Evolutionary conservation across 2,329 filamentous ascomycete species (phyloP).

Genomic region (Fusarium neocosmosporiellum): DNA sequence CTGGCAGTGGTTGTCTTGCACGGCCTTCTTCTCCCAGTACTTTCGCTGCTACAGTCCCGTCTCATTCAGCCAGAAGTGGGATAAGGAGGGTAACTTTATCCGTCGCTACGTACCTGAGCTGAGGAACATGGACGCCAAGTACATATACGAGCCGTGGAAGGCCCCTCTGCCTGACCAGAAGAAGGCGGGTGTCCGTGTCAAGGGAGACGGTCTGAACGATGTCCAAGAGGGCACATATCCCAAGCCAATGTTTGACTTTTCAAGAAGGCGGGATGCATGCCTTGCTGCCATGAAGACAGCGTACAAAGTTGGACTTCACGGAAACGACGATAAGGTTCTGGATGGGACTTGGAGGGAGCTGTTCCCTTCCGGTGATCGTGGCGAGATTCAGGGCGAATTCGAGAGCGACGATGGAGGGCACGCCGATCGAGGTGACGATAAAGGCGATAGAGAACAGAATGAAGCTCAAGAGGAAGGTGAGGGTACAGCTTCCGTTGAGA

Average conservation of each 20-base stretch:
- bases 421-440: conserved; percentile 45
- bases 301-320: conserved; percentile 73
- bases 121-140: conserved; percentile 70
- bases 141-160: conserved; percentile 85
- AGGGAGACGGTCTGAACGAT: conserved; percentile 61
- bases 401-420: conserved; percentile 49
- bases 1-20: conserved; percentile 83
- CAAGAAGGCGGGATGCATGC: conserved; percentile 69
- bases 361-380: conserved; percentile 53
- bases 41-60: conserved; percentile 77
- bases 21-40: conserved; percentile 80
- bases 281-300: conserved; percentile 77
- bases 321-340: conserved; percentile 69
- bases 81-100: conserved; percentile 74
- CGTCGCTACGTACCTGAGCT: conserved; percentile 76
- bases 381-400: conserved; percentile 54
- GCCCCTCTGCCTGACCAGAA: conserved; percentile 76
- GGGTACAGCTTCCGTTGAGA: conserved; percentile 23
- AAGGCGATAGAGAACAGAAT: conserved; percentile 39
- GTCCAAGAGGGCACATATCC: conserved; percentile 68
- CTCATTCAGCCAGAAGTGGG: conserved; percentile 81
- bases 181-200: conserved; percentile 72
- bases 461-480: conserved; percentile 24
- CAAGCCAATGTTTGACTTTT: conserved; percentile 83
- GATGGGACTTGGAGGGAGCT: conserved; percentile 67